Evolutionary conservation across 352 stramenopile genomes (phyloP), one percentile per base, ranked within the genome.

Genomic region (Plasmopara viticola): DNA sequence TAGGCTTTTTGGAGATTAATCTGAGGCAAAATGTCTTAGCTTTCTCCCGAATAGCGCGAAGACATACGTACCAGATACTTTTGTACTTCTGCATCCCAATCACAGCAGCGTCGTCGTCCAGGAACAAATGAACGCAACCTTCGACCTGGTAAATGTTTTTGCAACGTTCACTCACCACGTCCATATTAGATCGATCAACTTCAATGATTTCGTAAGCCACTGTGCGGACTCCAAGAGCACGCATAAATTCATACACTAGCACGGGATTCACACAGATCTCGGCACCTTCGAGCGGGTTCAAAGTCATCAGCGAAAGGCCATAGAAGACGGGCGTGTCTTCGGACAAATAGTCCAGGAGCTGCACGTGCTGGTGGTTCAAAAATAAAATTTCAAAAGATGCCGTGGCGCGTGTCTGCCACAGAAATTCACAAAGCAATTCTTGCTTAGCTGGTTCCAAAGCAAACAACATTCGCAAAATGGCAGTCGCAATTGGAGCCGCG

Each of bases 31-130:
- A 87, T 41, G 58, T 57, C 66, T 92, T 92, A 44, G 77, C 77
- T 42, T 89, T 88, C 54, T 92, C 81, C 12, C 81, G 81, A 56
- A 92, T 92, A n/a, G 81, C 81, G n/a, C 81, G 81, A 44, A 92
- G 64, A 62, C 77, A 86, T 13, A 92, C 81, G 52, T 90, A 92
- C 82, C 82, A 92, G n/a, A 80, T 59, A 9, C 74, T 89, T 56
- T 92, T 90, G 64, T 79, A 71, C 60, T 92, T 92, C 53, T 92
- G 74, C 67, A 92, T 78, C 14, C 82, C 82, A 44, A 92, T 92
- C n/a, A 90, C 77, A 30, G 61, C 59, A 4, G 64, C 75, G 0
- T 64, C 42, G 9, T 55, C 62, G 41, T 92, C 76, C 38, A 90
- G 30, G 56, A 87, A 92, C 28, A 92, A 56, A 46, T 89, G 73